A percentile compares a stretch with the other conserved stretches of the same genome.
phyloP scores from a whole-genome alignment of 2,329 filamentous ascomycete species.

The Incumbomyces delicatus region DNA sequence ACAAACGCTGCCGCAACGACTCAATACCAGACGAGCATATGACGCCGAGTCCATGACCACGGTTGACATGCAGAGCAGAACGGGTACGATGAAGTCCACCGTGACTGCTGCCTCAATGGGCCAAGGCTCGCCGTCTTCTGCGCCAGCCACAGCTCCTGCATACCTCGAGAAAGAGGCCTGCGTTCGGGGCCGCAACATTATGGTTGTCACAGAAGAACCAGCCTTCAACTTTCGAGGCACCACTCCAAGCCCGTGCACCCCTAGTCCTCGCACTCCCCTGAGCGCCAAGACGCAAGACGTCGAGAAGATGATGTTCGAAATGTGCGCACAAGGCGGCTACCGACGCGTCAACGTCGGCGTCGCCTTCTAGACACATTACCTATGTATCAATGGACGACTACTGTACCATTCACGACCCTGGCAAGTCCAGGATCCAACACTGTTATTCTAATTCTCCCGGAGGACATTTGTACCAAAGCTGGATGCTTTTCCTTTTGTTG shows the following conservation, averaged over 20 bases:
- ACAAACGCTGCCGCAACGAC: neutral
- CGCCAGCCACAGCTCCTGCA: neutral
- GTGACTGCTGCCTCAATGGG: constrained; percentile 11
- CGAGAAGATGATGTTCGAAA: constrained; percentile 9
- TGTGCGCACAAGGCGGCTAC: constrained; percentile 4
- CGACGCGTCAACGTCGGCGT: constrained; percentile 5
- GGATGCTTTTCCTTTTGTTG: too few relatives aligned
- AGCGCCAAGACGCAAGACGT: neutral
- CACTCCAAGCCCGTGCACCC: neutral
- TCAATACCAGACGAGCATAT: constrained; percentile 3
- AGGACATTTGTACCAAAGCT: too few relatives aligned
- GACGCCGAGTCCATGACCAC: constrained; percentile 16
- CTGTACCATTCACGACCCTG: too few relatives aligned
- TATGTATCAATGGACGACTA: too few relatives aligned
- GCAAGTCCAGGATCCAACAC: too few relatives aligned
- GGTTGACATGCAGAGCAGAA: constrained; percentile 13
- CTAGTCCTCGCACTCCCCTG: neutral
- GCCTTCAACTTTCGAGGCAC: neutral
- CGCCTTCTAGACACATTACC: neutral
- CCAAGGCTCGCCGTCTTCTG: constrained; percentile 10
- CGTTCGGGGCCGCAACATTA: constrained; percentile 9
- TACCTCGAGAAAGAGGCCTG: constrained; percentile 5
- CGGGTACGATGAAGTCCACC: constrained; percentile 11
- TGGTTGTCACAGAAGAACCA: neutral
- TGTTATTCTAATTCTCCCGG: too few relatives aligned